Base-by-base conservation (phyloP, 805 yeast species). In the Torulaspora maleeae region DNA sequence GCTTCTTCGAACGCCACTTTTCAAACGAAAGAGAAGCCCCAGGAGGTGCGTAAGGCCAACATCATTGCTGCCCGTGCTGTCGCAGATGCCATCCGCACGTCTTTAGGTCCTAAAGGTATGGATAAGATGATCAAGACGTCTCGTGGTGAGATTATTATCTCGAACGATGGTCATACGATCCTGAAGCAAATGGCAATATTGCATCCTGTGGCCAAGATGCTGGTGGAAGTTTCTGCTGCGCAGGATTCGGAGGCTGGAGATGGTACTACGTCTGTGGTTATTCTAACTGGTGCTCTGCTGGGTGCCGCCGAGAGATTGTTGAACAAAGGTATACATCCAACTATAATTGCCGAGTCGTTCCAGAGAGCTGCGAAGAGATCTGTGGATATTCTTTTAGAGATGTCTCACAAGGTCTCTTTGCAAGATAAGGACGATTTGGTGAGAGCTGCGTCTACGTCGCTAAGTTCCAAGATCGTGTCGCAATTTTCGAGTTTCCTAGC, bases 191-290 rank as follows among this genome's bases (percentile, higher is more conserved):
- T 93, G 98, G 98, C 99, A 1, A 95, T 93, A 41, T 76, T 93
- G 64, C 99, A 93, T 65, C 99, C 99, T 2, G 99, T 96, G 1
- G 99, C 99, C 1, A 84, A 89, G 61, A 93, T 93, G 98, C 73
- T 80, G n/a, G 99, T 93, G 36, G 98, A 93, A 64, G 86, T 93
- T 22, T 84, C 95, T 48, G 96, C 90, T 34, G 98, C 99, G 1
- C 99, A 93, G 70, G 99, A 93, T 59, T 85, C 90, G 30, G 99
- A 90, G 68, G 99, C 98, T n/a, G 99, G 99, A 45, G 99, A 93
- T 65, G 99, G 99, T 53, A 93, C 99, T 27, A 93, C 99, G 0
- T 83, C 96, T 2, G 99, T 93, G 27, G 99, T 95, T 24, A 91
- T 93, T 44, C 74, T 93, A 51, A 87, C 97, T 5, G 99, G 99